Conservation (phyloP, 352 stramenopile genomes). For the Globisporangium apiculatum region DNA sequence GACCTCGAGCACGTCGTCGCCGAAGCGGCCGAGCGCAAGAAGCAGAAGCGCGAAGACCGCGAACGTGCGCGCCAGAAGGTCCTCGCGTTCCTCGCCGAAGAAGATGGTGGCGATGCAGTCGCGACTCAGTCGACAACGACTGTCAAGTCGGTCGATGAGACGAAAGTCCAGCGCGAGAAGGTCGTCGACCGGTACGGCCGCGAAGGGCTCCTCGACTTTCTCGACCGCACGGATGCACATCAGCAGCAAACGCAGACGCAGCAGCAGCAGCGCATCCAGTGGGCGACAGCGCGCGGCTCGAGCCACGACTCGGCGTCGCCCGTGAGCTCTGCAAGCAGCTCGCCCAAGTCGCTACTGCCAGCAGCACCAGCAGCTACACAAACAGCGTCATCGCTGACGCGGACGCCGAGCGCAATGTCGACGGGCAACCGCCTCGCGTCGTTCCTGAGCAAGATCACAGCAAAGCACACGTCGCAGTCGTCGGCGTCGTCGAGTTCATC, state of each 20-base stretch:
- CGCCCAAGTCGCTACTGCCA: conserved; percentile 3
- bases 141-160: conserved; percentile 47
- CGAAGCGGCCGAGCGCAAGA: conserved; percentile 34
- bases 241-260: conserved; percentile 17
- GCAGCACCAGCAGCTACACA: conserved; percentile 6
- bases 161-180: conserved; percentile 37
- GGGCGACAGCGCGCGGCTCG: conserved; percentile 11
- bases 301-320: conserved; percentile 21
- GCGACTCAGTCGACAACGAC: conserved; percentile 10
- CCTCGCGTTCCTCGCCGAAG: conserved; percentile 33
- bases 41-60: conserved; percentile 35
- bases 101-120: conserved; percentile 18
- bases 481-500: background rate
- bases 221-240: conserved; percentile 24
- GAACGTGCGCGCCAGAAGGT: conserved; percentile 40
- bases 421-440: conserved; percentile 24
- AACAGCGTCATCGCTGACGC: background rate
- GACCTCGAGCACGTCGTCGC: conserved; percentile 35
- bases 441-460: conserved; percentile 23
- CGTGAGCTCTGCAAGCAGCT: conserved; percentile 11
- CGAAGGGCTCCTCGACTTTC: conserved; percentile 38
- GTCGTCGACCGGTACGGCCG: conserved; percentile 46
- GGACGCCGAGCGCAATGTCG: conserved; percentile 1
- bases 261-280: conserved; percentile 20
- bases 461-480: conserved; percentile 4